Conservation (phyloP, 2,329 filamentous ascomycete genomes). For the Scytalidium sp. region DNA sequence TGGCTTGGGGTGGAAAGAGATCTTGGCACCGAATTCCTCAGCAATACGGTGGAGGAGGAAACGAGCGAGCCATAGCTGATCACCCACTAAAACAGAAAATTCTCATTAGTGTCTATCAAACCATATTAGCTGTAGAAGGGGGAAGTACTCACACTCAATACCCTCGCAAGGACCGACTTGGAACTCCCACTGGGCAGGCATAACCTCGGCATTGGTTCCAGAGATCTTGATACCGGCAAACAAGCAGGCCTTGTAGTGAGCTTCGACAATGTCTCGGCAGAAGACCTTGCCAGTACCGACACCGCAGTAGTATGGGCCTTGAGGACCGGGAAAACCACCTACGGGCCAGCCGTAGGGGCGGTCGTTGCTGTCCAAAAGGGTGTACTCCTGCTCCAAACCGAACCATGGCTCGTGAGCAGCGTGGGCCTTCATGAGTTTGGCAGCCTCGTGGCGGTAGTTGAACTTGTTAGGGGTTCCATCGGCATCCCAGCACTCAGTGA, state of each 20-base stretch:
- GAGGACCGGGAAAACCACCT: conserved; percentile 74
- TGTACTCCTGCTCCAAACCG: conserved; percentile 98
- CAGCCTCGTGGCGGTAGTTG: conserved; percentile 94
- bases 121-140: conserved; percentile 1
- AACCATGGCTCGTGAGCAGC: conserved; percentile 89
- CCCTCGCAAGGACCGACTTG: conserved; percentile 89
- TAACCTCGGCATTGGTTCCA: conserved; percentile 98
- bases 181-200: conserved; percentile 98
- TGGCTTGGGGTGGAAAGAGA: conserved; percentile 94
- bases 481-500: conserved; percentile 90
- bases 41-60: conserved; percentile 88
- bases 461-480: conserved; percentile 96
- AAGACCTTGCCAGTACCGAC: conserved; percentile 96
- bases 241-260: conserved; percentile 82
- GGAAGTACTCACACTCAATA: conserved; percentile 65
- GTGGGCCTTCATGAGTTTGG: conserved; percentile 86
- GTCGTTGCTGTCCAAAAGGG: conserved; percentile 78
- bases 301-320: conserved; percentile 97
- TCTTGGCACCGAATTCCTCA: conserved; percentile 95
- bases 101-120: conserved; percentile 19
- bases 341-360: conserved; percentile 91
- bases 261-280: conserved; percentile 96
- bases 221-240: conserved; percentile 92
- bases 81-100: conserved; percentile 62
- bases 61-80: conserved; percentile 92